These are phyloP conservation scores for Blastobotrys apis DNA, from an alignment of 1,139 yeast genomes.

Conservation along the genomic window DNA sequence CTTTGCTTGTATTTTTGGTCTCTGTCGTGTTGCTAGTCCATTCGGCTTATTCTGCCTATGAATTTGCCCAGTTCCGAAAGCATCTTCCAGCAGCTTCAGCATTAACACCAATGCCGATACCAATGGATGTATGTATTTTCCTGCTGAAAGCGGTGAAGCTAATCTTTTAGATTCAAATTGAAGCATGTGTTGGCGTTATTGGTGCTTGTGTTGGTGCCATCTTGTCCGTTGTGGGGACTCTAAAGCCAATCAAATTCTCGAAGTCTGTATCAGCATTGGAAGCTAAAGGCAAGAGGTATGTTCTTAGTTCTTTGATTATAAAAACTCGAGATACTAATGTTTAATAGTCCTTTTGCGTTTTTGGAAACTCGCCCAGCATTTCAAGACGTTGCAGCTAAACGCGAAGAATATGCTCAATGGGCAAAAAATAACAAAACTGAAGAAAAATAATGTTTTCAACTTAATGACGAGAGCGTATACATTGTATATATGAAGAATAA, in stretches of 20 bases:
- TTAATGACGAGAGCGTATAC: too few species aligned
- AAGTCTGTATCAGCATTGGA: slow-evolving; percentile 28
- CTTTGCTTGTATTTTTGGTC: slow-evolving; percentile 9
- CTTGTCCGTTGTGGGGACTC: slow-evolving; percentile 21
- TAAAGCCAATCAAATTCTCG: slow-evolving; percentile 31
- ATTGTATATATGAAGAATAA: too few species aligned
- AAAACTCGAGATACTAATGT: not conserved
- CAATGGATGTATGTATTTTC: slow-evolving; percentile 28
- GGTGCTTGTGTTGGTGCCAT: slow-evolving; percentile 26
- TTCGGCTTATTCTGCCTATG: slow-evolving; percentile 36
- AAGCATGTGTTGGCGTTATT: slow-evolving; percentile 31
- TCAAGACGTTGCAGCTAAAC: slow-evolving; percentile 29
- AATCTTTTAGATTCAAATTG: slow-evolving; percentile 29
- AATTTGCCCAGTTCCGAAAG: slow-evolving; percentile 30
- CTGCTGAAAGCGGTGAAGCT: too few species aligned
- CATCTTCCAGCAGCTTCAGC: slow-evolving; percentile 22
- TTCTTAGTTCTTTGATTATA: not conserved
- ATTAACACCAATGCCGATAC: slow-evolving; percentile 21
- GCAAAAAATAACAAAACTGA: slow-evolving; percentile 9
- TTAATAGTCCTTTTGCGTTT: slow-evolving; percentile 25
- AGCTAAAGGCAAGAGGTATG: slow-evolving; percentile 27
- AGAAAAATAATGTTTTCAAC: too few species aligned
- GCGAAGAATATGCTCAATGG: slow-evolving; percentile 33
- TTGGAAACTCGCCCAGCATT: slow-evolving; percentile 36
- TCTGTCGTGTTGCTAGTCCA: slow-evolving; percentile 31